Evolutionary conservation across 768 basidiomycete species (phyloP).

Genomic region (Tylopilus sp.): DNA sequence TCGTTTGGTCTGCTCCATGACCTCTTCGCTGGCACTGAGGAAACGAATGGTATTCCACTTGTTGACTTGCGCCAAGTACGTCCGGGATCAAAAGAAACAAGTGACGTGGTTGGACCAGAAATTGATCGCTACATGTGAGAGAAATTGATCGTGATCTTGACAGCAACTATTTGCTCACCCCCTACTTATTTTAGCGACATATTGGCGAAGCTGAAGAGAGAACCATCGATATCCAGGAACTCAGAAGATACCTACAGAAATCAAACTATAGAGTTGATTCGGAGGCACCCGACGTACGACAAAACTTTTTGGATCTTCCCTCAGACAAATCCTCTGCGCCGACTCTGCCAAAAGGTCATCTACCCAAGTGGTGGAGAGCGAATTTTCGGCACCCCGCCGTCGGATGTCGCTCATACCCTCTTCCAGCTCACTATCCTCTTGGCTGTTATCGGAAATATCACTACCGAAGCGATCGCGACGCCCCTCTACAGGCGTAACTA

Average conservation of each 20-base stretch:
- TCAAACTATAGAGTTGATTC: conserved; percentile 83
- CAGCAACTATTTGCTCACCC: conserved; percentile 3
- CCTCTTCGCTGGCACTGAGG: conserved; percentile 58
- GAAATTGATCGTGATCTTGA: conserved; percentile 22
- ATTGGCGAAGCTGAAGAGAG: conserved; percentile 55
- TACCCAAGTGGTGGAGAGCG: conserved; percentile 82
- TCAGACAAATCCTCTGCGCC: conserved; percentile 71
- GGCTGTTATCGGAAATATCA: conserved; percentile 76
- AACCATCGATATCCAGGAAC: conserved; percentile 39
- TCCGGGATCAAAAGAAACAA: conserved; percentile 28
- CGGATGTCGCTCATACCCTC: conserved; percentile 59
- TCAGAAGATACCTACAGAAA: conserved; percentile 62
- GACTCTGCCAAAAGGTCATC: conserved; percentile 78
- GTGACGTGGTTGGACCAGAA: conserved; percentile 48
- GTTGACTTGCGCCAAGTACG: conserved; percentile 44
- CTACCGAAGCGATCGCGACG: conserved; percentile 80
- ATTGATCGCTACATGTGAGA: conserved; percentile 73
- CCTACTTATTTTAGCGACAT: conserved; percentile 50
- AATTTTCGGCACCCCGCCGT: conserved; percentile 74
- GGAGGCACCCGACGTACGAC: conserved; percentile 85
- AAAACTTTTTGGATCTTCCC: conserved; percentile 87
- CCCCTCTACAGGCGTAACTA: conserved; percentile 79
- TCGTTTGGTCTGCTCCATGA: conserved; percentile 61
- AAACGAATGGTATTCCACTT: conserved; percentile 55
- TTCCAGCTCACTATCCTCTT: conserved; percentile 74